phyloP scores from a whole-genome alignment of 371 early-diverging fungal species.

The Mortierella sp. region DNA sequence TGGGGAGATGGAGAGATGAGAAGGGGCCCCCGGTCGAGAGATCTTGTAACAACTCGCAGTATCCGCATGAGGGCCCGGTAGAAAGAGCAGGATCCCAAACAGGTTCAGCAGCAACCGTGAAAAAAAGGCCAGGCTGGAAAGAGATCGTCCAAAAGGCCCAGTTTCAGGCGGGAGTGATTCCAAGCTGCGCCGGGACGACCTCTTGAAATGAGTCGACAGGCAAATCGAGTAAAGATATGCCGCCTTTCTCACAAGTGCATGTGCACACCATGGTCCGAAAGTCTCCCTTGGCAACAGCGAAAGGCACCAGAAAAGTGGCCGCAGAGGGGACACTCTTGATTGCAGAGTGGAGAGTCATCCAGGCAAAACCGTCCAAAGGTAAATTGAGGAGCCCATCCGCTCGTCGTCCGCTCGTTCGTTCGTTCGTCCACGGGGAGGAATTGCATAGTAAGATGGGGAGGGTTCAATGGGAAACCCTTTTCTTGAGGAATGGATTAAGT shows the following conservation, averaged over 20 bases:
- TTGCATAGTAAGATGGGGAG: neutral
- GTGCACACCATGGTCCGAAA: neutral
- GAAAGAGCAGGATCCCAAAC: neutral
- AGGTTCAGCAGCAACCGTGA: neutral
- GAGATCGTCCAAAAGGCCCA: neutral
- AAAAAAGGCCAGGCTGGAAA: neutral
- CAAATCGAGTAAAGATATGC: conserved; percentile 6
- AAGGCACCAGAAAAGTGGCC: neutral
- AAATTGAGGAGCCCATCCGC: no score
- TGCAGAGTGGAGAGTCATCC: neutral
- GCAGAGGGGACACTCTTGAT: neutral
- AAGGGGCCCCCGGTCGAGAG: neutral
- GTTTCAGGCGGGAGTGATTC: neutral
- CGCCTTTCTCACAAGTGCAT: neutral
- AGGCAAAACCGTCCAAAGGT: neutral
- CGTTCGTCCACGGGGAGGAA: neutral
- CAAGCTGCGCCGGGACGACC: neutral
- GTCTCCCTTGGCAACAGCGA: neutral
- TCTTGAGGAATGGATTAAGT: conserved; percentile 52
- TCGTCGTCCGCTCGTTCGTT: neutral
- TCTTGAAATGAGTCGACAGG: neutral
- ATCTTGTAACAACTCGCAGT: conserved; percentile 1
- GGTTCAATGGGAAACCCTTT: neutral
- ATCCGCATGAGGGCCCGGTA: neutral
- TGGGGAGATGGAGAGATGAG: neutral